These are phyloP conservation scores for Endocladia muricata DNA, from an alignment of 31 red algal species.

Conservation along the genomic window DNA sequence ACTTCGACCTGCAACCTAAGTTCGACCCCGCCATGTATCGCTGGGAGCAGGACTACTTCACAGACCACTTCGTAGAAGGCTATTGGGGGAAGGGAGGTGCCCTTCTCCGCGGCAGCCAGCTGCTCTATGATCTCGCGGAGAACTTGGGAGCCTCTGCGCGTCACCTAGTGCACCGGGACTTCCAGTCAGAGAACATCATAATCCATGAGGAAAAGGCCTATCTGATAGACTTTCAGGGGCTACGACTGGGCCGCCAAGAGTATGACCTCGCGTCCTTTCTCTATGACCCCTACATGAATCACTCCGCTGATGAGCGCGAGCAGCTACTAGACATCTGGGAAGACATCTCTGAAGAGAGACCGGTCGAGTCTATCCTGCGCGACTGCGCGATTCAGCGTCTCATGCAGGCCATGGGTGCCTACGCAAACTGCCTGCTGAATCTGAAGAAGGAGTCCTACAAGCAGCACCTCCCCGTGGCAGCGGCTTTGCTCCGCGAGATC, in stretches of 20 bases:
- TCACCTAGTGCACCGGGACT: constrained; percentile 21
- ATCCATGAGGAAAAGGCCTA: constrained; percentile 15
- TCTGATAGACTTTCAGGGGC: constrained; percentile 21
- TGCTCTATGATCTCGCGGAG: neutral
- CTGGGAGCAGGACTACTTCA: constrained; percentile 31
- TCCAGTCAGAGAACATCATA: constrained; percentile 25
- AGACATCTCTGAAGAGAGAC: constrained; percentile 16
- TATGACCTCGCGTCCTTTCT: constrained; percentile 14
- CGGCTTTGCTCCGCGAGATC: too few relatives aligned
- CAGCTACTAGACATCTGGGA: constrained; percentile 16
- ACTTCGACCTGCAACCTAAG: neutral
- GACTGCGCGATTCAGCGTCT: constrained; percentile 12
- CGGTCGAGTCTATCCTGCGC: neutral
- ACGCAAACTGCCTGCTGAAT: constrained; percentile 4
- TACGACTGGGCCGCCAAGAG: constrained; percentile 7
- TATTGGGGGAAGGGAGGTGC: neutral
- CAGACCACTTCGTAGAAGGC: neutral
- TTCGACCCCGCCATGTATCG: constrained; percentile 3
- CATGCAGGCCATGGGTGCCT: constrained; percentile 20
- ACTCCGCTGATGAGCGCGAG: constrained; percentile 7
- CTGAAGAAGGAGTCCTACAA: constrained; percentile 3
- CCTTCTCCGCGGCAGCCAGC: neutral
- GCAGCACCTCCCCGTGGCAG: too few relatives aligned
- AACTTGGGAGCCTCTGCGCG: neutral
- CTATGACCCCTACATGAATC: constrained; percentile 21